A percentile compares a stretch with the other conserved stretches of the same genome.
Evolutionary conservation across 1,284 basidiomycete genomes (phyloP).

Genomic region (Coniferiporia sulphurascens): DNA sequence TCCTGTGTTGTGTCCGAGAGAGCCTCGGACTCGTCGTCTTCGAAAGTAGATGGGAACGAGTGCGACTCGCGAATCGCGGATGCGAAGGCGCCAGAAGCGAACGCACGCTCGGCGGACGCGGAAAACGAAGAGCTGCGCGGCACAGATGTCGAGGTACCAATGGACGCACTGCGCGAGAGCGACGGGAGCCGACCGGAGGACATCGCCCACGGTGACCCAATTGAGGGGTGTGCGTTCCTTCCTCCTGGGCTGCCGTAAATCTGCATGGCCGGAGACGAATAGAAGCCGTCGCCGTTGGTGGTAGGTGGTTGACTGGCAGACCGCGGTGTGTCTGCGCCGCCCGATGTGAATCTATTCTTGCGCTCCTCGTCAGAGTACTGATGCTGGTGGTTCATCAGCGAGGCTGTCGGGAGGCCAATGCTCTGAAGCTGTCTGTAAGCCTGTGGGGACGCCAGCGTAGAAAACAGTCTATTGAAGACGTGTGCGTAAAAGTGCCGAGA

Average conservation of each 20-base stretch:
- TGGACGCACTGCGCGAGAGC: slow-evolving; percentile 12
- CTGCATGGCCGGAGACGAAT: slow-evolving; percentile 48
- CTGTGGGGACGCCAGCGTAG: slow-evolving; percentile 17
- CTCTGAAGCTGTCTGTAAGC: slow-evolving; percentile 17
- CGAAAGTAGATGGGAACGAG: slow-evolving; percentile 58
- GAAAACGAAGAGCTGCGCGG: slow-evolving; percentile 60
- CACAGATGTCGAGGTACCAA: slow-evolving; percentile 16
- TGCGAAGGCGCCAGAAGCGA: slow-evolving; percentile 44
- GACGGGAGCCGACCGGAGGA: slow-evolving; percentile 8
- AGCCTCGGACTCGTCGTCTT: slow-evolving; percentile 67
- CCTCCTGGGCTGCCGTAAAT: slow-evolving; percentile 25
- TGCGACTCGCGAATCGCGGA: slow-evolving; percentile 60
- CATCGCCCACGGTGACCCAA: slow-evolving; percentile 37
- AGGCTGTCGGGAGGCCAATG: slow-evolving; percentile 14
- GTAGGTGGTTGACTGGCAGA: slow-evolving; percentile 66
- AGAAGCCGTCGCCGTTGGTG: slow-evolving; percentile 39
- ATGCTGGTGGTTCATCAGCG: slow-evolving; percentile 16
- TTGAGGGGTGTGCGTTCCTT: slow-evolving; percentile 30
- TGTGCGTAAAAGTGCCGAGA: not conserved
- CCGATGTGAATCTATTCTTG: slow-evolving; percentile 51
- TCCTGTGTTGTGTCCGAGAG: slow-evolving; percentile 34
- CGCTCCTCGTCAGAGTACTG: slow-evolving; percentile 30
- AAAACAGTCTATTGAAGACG: not conserved
- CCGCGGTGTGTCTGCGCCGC: slow-evolving; percentile 38
- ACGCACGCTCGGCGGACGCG: slow-evolving; percentile 23